Base-by-base conservation (phyloP, 768 basidiomycete genomes). In the Termitomyces heimii region DNA sequence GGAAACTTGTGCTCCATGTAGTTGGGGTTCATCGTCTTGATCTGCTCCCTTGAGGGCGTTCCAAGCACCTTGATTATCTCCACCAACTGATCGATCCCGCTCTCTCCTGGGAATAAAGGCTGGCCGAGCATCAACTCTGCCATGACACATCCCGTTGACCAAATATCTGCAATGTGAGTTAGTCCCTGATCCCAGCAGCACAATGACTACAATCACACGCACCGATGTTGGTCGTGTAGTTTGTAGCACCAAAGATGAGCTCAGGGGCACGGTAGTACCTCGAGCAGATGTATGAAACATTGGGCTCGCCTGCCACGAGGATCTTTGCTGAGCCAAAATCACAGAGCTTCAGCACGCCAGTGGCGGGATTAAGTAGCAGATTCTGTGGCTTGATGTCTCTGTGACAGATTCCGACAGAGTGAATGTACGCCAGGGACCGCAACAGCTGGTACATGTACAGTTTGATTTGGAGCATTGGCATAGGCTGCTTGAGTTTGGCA, bases 1-100 rank as follows among this genome's bases (percentile, higher is more conserved):
- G 97, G 97, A 80, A 99, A 99, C 75, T 98, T 98, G 84, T 99
- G 97, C 70, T 99, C 97, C 97, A 98, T 98, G 76, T 99, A 99
- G 77, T 99, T 99, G 55, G 97, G 97, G 75, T 99, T 99, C 97
- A 99, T 99, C 64, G 97, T 98, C 86, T 99, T 98, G 83, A 99
- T 99, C 74, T 99, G 97, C 70, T 98, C 97, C 64, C 96, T 80
- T 58, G 97, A 95, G 2, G 97, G 97, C 22, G 97, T 99, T 16
- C 97, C 97, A 54, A 99, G 84, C 44, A 99, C 94, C 73, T 99
- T 99, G 86, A 99, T 99, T 66, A 99, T 99, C 76, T 99, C 97
- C 56, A 99, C 97, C 67, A 99, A 72, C 76, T 99, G 97, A 75
- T 99, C 97, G 67, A 99, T 99, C 24, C 96, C 95, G 68, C 90